Base-by-base conservation (phyloP, 1,284 basidiomycete species). In the Pisolithus thermaeus region DNA sequence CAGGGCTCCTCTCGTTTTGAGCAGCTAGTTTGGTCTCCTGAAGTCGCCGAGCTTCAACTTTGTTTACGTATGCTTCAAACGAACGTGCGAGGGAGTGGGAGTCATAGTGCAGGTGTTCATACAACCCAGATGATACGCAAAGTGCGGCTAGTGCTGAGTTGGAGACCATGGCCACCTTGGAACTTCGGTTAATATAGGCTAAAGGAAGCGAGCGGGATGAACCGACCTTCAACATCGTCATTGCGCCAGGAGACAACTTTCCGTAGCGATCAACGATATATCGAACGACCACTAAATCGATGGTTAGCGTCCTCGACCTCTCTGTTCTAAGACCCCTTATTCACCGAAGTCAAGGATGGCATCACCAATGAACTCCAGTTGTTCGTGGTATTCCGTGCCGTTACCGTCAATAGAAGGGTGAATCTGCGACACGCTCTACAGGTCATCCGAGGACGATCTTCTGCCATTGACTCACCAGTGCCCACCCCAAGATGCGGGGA, bases 321-420 rank as follows among this genome's bases (percentile, higher is more conserved):
- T 37, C 41, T 20, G 51, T 39, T 39, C 48, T 38, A 52, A 18
- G 39, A 46, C 45, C 14, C 68, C 16, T 35, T 85, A 35, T 35
- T 56, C 59, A 90, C 89, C 67, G 56, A 89, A 87, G 63, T 92
- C 89, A 35, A 92, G 75, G 42, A 92, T 79, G 3, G 86, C 84
- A 67, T 92, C 90, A 9, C 90, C 90, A 43, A 91, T 72, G 62
- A 90, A 92, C 64, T 92, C 89, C 23, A 91, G 73, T 46, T 87
- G 74, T 60, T 91, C 84, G 58, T 86, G 87, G 35, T 76, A 78
- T 14, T 74, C 78, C 46, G 74, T 70, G 50, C 81, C 77, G 46
- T 71, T 72, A 4, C 74, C 76, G 58, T 78, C 75, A 43, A 78
- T 71, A 0, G 83, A 84, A 4, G 76, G 69, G 64, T 90, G 85